Evolutionary conservation across 306 rosid species (phyloP), one percentile per base, ranked within the genome.

Genomic region (Pyrus communis): DNA sequence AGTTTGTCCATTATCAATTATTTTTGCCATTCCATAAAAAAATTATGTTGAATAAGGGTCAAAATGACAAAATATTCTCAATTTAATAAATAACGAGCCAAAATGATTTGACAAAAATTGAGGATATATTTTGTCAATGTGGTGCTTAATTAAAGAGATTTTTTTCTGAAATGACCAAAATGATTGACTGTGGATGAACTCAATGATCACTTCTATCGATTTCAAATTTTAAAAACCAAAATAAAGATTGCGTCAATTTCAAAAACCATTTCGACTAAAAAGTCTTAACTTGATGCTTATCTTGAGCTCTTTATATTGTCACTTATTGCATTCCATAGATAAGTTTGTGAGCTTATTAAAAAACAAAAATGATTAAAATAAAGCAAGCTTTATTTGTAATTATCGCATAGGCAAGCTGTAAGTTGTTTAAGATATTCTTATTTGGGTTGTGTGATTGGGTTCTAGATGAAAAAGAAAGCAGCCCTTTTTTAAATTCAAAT

Each of bases 171-270:
- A 35, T 35, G 0, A 35, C 0, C 40, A 35, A 7, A 35, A 35
- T 35, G 40, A 35, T 35, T 35, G 2, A 35, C 40, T 35, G 40
- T 35, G 0, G 0, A 35, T 0, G 2, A 35, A 35, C 9, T 35
- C 2, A 35, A 35, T 0, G 2, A 35, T 0, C 9, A 35, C 0
- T 35, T 7, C 0, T 7, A 35, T 35, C 9, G 9, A 7, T 6
- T 35, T 35, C 2, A 35, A 35, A 35, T 35, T 0, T 35, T 2
- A 35, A 0, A 35, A 35, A 35, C 0, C 0, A 35, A 35, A 35
- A 0, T 35, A 7, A 35, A 0, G 0, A 7, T 35, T 7, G 2
- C 7, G 2, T 7, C 9, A 35, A 7, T 35, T 0, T 35, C 40
- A 35, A 35, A 35, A 0, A 35, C 40, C 0, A 7, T 35, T 35